Conservation (phyloP, 1,284 basidiomycete genomes). For the Agaricales sp. region DNA sequence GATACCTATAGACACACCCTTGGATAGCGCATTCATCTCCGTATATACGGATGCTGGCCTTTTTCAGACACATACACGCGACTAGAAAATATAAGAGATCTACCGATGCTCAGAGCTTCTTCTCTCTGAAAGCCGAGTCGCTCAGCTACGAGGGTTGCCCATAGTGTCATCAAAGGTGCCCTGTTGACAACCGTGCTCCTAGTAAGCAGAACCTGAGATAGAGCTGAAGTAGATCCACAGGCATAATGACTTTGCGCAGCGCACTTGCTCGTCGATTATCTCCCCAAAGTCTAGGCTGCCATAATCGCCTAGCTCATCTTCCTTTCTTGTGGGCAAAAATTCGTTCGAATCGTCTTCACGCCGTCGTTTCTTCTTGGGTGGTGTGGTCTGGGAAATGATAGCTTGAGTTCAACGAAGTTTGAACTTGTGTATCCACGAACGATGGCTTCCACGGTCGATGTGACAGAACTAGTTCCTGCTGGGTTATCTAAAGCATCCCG, state of each 20-base stretch:
- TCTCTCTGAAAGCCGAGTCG: constrained; percentile 76
- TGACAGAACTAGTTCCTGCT: constrained; percentile 1
- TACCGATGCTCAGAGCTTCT: constrained; percentile 86
- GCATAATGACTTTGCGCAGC: background rate
- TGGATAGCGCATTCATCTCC: constrained; percentile 80
- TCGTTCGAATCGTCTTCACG: constrained; percentile 43
- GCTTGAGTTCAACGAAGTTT: background rate
- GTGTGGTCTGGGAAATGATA: constrained; percentile 23
- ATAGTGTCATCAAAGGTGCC: constrained; percentile 90
- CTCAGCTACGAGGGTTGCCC: constrained; percentile 83
- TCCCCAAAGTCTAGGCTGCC: constrained; percentile 65
- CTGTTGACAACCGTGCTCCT: constrained; percentile 75
- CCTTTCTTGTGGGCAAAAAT: constrained; percentile 41
- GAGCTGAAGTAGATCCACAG: background rate
- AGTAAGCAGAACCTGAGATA: constrained; percentile 39
- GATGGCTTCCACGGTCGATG: constrained; percentile 15
- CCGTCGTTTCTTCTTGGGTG: constrained; percentile 45
- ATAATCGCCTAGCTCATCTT: constrained; percentile 36
- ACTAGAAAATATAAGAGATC: constrained; percentile 12
- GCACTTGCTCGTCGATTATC: constrained; percentile 56
- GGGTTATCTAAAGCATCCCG: background rate
- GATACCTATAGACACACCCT: constrained; percentile 76
- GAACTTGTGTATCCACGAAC: constrained; percentile 12
- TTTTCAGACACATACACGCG: background rate
- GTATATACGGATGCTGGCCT: constrained; percentile 79